A percentile compares a stretch with the other conserved stretches of the same genome.
Conservation (phyloP, 1,139 yeast genomes). For the Magnusiomyces magnusii region DNA sequence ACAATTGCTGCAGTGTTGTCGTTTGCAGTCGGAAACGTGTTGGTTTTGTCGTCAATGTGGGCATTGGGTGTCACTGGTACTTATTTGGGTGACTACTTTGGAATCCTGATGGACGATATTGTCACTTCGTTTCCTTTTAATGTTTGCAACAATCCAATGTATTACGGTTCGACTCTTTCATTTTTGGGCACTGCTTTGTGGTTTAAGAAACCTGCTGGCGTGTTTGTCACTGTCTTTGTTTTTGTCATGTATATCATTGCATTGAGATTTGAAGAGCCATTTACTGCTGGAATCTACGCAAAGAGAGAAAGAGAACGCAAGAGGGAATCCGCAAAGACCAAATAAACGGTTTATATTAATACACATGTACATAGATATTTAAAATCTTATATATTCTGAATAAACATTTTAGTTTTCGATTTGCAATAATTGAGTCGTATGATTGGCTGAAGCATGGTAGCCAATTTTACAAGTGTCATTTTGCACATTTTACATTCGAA, state of each 20-base stretch:
- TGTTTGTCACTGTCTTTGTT: conserved; percentile 64
- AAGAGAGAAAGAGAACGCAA: conserved; percentile 43
- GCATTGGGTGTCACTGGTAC: conserved; percentile 96
- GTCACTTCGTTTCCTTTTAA: conserved; percentile 95
- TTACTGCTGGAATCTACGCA: conserved; percentile 82
- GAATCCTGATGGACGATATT: conserved; percentile 82
- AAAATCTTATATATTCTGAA: not conserved
- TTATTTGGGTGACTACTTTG: conserved; percentile 94
- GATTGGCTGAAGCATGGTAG: not conserved
- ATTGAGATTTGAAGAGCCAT: conserved; percentile 86
- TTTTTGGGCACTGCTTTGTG: conserved; percentile 87
- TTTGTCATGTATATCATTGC: conserved; percentile 79
- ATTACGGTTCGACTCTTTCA: conserved; percentile 82
- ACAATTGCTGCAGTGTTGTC: conserved; percentile 40
- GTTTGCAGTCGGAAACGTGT: conserved; percentile 65
- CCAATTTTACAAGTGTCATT: too few species aligned
- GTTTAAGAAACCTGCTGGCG: conserved; percentile 86
- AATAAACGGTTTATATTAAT: not conserved
- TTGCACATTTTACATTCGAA: too few species aligned
- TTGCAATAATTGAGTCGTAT: too few species aligned
- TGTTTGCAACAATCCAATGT: conserved; percentile 90
- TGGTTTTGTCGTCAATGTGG: conserved; percentile 83
- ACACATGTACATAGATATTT: not conserved
- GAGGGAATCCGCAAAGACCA: conserved; percentile 7
- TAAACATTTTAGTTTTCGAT: not conserved